These are phyloP conservation scores for Clathrus columnatus DNA, from an alignment of 768 basidiomycete species.

Conservation along the genomic window DNA sequence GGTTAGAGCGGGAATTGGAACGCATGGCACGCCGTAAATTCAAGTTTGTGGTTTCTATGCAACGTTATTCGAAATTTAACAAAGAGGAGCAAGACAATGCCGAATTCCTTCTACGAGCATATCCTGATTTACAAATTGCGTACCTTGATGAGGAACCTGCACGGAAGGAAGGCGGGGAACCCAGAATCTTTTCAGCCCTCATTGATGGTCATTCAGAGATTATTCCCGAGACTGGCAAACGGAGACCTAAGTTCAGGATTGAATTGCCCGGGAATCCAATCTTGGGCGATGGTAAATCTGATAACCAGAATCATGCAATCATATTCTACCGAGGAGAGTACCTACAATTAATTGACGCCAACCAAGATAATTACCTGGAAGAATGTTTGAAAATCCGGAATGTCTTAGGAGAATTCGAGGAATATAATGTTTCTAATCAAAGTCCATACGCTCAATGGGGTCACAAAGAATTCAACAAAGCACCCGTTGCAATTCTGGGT, in stretches of 20 bases:
- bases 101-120: slow-evolving; percentile 93
- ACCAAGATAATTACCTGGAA: slow-evolving; percentile 99
- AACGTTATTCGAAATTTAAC: slow-evolving; percentile 97
- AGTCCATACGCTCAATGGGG: slow-evolving; percentile 96
- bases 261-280: slow-evolving; percentile 98
- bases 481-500: slow-evolving; percentile 95
- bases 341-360: slow-evolving; percentile 97
- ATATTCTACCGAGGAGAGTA: slow-evolving; percentile 99
- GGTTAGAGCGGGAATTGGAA: slow-evolving; percentile 91
- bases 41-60: slow-evolving; percentile 98
- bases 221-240: slow-evolving; percentile 76
- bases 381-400: slow-evolving; percentile 99
- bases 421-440: slow-evolving; percentile 82
- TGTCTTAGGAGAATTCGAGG: slow-evolving; percentile 95
- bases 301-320: slow-evolving; percentile 99
- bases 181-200: slow-evolving; percentile 81
- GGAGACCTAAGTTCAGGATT: slow-evolving; percentile 95
- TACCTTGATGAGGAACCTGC: slow-evolving; percentile 92
- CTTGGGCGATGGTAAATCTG: slow-evolving; percentile 97
- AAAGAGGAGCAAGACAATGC: slow-evolving; percentile 99
- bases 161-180: slow-evolving; percentile 79
- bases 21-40: slow-evolving; percentile 96
- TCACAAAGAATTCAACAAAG: slow-evolving; percentile 82
- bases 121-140: slow-evolving; percentile 96
- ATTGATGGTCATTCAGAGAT: slow-evolving; percentile 98